Percentiles rank a stretch among this genome's conserved stretches.
phyloP scores from a whole-genome alignment of 139 green algal species.

The Gonium pectorale region DNA sequence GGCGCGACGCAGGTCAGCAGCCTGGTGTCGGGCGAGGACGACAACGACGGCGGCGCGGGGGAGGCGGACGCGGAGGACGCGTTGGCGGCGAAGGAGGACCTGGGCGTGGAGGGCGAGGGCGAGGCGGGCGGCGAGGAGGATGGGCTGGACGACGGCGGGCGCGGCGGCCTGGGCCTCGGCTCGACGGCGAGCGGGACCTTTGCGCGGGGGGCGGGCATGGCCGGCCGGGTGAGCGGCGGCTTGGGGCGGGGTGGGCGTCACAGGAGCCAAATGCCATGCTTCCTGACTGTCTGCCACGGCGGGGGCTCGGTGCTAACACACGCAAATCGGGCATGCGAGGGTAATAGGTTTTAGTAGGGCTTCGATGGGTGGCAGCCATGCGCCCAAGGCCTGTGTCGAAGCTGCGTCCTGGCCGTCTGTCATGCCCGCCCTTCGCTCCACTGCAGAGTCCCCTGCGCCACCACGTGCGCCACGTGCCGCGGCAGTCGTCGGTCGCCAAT shows the following conservation, averaged over 20 bases:
- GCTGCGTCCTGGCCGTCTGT: too few species aligned
- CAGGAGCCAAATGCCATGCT: too few species aligned
- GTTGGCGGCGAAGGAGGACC: slow-evolving; percentile 32
- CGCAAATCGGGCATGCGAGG: too few species aligned
- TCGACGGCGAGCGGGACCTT: slow-evolving; percentile 27
- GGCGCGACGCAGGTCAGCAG: slow-evolving; percentile 10
- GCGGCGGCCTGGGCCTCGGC: not conserved
- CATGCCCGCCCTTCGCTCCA: not conserved
- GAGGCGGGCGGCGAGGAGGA: slow-evolving; percentile 29
- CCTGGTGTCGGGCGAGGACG: slow-evolving; percentile 32
- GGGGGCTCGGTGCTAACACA: too few species aligned
- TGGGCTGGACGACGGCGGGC: not conserved
- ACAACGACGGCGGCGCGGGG: slow-evolving; percentile 32
- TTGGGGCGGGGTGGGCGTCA: too few species aligned
- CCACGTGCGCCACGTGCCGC: slow-evolving; percentile 57
- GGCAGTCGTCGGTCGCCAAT: slow-evolving; percentile 56
- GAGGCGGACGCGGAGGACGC: slow-evolving; percentile 1
- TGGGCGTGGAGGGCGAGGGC: slow-evolving; percentile 24
- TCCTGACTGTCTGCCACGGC: too few species aligned
- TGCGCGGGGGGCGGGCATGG: not conserved
- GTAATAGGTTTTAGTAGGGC: too few species aligned
- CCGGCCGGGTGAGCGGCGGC: too few species aligned
- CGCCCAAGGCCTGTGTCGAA: too few species aligned
- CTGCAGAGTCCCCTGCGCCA: slow-evolving; percentile 13
- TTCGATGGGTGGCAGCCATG: too few species aligned